Evolutionary conservation across 257 asterid species (phyloP).

Genomic region (Echites panduratus): DNA sequence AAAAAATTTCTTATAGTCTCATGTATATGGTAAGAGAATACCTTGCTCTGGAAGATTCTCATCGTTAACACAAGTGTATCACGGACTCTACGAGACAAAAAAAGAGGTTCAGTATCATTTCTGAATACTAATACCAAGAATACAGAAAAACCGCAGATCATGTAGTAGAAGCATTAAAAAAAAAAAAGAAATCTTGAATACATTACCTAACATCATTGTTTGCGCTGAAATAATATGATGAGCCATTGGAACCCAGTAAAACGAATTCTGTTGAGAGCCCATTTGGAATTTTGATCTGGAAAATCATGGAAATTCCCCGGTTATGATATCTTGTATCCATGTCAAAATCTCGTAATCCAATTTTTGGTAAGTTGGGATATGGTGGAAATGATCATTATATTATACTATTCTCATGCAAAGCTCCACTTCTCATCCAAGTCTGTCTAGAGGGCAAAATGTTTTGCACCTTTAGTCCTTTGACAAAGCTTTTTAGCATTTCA

Average conservation of each 20-base stretch:
- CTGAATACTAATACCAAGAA: neutral
- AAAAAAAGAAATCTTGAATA: constrained; percentile 1
- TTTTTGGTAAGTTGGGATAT: neutral
- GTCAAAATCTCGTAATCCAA: neutral
- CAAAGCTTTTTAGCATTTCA: no score
- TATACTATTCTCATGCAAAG: no score
- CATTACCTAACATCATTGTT: constrained; percentile 69
- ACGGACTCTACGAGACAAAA: constrained; percentile 53
- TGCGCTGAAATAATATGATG: constrained; percentile 80
- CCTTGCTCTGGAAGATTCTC: constrained; percentile 91
- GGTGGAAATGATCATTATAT: neutral
- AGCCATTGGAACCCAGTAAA: constrained; percentile 66
- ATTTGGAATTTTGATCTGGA: constrained; percentile 86
- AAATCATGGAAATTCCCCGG: constrained; percentile 7
- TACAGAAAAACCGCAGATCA: neutral
- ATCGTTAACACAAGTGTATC: constrained; percentile 77
- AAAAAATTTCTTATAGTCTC: no score
- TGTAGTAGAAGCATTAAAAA: neutral
- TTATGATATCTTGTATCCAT: neutral
- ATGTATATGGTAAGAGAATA: constrained; percentile 22
- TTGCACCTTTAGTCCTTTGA: neutral
- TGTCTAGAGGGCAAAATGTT: neutral
- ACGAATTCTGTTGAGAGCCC: constrained; percentile 84
- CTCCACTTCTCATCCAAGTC: neutral
- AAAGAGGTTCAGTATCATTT: constrained; percentile 13